Evolutionary conservation across 1,284 basidiomycete genomes (phyloP), one percentile per base, ranked within the genome.

Genomic region (Ustilago vetiveriae): DNA sequence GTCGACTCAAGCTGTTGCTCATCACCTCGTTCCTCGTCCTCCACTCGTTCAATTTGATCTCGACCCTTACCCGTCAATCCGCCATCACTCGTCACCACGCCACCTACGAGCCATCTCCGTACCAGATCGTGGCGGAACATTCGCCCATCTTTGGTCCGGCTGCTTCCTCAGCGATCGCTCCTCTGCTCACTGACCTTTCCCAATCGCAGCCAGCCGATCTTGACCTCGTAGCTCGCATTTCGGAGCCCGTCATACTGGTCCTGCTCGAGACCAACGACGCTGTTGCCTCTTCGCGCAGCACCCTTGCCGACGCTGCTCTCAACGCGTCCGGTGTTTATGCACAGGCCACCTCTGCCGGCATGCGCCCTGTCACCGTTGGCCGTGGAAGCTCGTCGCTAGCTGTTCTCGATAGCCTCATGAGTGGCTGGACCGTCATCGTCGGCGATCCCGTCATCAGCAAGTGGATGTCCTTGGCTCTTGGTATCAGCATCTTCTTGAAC

Each of bases 361-460:
- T 48, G 11, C 64, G 59, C 2, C 51, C 58, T 11, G 50, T 59
- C 5, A 47, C 55, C 3, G 49, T 60, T 17, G 56, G 64, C n/a
- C 50, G 64, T 9, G 55, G 46, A 22, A 62, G 53, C 54, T 69
- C 65, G 37, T 71, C 54, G 41, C 51, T 64, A 22, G 72, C 64
- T 50, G 83, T 85, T 35, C 84, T 96, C 64, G 93, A 96, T 70
- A 86, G 88, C 64, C 93, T 96, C 85, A 92, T 97, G 90, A 88
- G 88, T 35, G 87, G 88, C n/a, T 98, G 94, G 95, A 92, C 92
- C 8, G 85, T 86, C n/a, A 88, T 98, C 66, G 93, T 97, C 49
- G 93, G 93, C 27, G 95, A 98, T 80, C 95, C 95, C 0, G 88
- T 98, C 51, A 85, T 98, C 72, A 90, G 89, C 78, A 98, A 98